Evolutionary conservation across 495 filamentous ascomycete species (phyloP).

Genomic region (Pyronema domesticum): DNA sequence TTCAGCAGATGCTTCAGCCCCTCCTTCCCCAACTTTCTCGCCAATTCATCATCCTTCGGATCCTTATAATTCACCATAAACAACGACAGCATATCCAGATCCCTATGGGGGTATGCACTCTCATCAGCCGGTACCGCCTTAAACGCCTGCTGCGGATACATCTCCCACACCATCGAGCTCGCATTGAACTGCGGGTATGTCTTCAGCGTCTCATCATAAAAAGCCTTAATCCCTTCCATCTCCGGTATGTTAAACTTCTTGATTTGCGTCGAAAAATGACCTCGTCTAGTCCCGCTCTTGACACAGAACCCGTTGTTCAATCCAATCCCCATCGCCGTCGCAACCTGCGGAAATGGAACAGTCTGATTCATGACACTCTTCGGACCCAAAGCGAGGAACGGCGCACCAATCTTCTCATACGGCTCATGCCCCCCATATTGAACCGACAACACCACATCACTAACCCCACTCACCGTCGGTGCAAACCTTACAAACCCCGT

Average conservation of each 20-base stretch:
- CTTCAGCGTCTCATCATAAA: not conserved
- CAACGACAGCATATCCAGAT: too few relatives aligned
- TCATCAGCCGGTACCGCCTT: not conserved
- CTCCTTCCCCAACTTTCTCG: too few relatives aligned
- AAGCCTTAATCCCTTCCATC: not conserved
- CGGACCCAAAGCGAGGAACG: not conserved
- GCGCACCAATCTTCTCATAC: not conserved
- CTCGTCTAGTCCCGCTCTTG: not conserved
- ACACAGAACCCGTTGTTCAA: conserved; percentile 2
- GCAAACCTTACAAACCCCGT: not conserved
- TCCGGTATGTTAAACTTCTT: not conserved
- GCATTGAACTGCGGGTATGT: not conserved
- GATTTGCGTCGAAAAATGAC: not conserved
- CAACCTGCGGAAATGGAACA: not conserved
- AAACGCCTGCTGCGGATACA: not conserved
- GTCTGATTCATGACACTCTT: not conserved
- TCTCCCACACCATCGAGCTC: not conserved
- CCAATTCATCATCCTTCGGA: too few relatives aligned
- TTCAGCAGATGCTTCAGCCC: too few relatives aligned
- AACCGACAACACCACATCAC: not conserved
- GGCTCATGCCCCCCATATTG: not conserved
- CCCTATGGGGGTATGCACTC: not conserved
- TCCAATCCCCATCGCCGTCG: conserved; percentile 3
- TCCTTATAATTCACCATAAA: too few relatives aligned
- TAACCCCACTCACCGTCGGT: not conserved